phyloP scores from a whole-genome alignment of 2,329 filamentous ascomycete genomes.

The Sporothrix brasiliensis region DNA sequence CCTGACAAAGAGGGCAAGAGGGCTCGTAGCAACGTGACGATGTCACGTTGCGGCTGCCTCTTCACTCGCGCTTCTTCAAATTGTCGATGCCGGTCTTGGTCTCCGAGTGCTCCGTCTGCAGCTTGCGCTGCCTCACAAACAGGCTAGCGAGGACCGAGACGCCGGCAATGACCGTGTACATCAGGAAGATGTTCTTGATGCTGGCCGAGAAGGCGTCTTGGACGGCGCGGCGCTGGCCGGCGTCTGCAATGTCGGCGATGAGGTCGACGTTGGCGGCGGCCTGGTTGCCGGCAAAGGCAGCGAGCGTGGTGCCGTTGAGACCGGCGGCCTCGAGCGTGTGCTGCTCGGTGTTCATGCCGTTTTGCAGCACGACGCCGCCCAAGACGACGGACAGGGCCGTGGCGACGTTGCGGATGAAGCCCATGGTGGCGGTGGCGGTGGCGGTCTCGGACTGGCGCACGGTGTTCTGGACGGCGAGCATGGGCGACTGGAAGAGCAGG shows the following conservation, averaged over 20 bases:
- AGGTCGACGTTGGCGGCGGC: constrained; percentile 64
- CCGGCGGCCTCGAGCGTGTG: constrained; percentile 44
- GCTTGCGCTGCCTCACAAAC: constrained; percentile 25
- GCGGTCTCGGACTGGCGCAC: constrained; percentile 60
- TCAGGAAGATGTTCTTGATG: constrained; percentile 30
- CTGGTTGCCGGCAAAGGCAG: constrained; percentile 55
- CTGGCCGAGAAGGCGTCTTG: constrained; percentile 27
- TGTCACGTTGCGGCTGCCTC: background rate
- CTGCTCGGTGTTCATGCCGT: constrained; percentile 61
- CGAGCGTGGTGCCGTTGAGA: constrained; percentile 32
- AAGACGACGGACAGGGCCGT: constrained; percentile 70
- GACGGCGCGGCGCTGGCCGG: constrained; percentile 27
- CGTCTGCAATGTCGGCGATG: constrained; percentile 48
- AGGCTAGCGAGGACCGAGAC: constrained; percentile 28
- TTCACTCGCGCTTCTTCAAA: constrained; percentile 18
- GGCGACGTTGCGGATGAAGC: constrained; percentile 61
- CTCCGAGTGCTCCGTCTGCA: constrained; percentile 30
- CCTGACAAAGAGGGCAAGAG: background rate
- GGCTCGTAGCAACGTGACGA: background rate
- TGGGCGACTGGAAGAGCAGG: constrained; percentile 60
- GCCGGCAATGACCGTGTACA: constrained; percentile 30
- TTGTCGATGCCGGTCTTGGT: constrained; percentile 30
- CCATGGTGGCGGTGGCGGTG: constrained; percentile 60
- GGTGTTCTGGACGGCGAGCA: constrained; percentile 62
- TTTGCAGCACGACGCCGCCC: constrained; percentile 79